Evolutionary conservation across 1,139 yeast genomes (phyloP).

Genomic region (Ogataea hybrid): DNA sequence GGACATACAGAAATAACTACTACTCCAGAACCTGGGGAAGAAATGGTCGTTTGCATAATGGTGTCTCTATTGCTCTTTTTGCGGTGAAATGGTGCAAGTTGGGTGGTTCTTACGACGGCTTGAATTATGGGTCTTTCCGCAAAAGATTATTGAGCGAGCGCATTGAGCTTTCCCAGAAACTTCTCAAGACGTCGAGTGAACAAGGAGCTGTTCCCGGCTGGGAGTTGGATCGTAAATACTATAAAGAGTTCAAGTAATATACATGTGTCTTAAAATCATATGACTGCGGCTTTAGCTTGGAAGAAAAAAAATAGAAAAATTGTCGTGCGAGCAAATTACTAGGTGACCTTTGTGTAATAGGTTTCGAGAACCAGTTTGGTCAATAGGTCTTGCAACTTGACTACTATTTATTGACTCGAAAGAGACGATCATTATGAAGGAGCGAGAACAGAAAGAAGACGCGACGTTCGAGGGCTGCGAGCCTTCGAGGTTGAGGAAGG

Average conservation of each 20-base stretch:
- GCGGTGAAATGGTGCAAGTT: slow-evolving; percentile 49
- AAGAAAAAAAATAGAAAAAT: neutral
- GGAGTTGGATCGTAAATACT: slow-evolving; percentile 10
- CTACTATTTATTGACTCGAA: neutral
- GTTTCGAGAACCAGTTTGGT: neutral
- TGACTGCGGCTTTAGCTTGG: neutral
- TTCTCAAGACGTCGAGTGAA: neutral
- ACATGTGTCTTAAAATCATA: neutral
- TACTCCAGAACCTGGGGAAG: slow-evolving; percentile 69
- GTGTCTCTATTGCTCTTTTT: slow-evolving; percentile 60
- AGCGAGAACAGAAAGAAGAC: neutral
- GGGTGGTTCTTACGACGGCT: slow-evolving; percentile 28
- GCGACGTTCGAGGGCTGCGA: slow-evolving; percentile 1
- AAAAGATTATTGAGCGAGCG: slow-evolving; percentile 21
- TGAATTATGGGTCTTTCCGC: slow-evolving; percentile 18
- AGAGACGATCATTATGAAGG: neutral
- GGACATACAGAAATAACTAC: slow-evolving; percentile 64
- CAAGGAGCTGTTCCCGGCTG: slow-evolving; percentile 10
- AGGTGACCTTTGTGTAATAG: neutral
- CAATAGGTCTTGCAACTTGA: neutral
- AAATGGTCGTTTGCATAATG: slow-evolving; percentile 49
- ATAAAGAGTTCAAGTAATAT: slow-evolving; percentile 9
- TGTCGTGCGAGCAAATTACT: slow-evolving; percentile 4
- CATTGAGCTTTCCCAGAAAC: slow-evolving; percentile 11
- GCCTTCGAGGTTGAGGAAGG: slow-evolving; percentile 18